Evolutionary conservation across 2,329 filamentous ascomycete species (phyloP).

Genomic region (Orbilia oligospora): DNA sequence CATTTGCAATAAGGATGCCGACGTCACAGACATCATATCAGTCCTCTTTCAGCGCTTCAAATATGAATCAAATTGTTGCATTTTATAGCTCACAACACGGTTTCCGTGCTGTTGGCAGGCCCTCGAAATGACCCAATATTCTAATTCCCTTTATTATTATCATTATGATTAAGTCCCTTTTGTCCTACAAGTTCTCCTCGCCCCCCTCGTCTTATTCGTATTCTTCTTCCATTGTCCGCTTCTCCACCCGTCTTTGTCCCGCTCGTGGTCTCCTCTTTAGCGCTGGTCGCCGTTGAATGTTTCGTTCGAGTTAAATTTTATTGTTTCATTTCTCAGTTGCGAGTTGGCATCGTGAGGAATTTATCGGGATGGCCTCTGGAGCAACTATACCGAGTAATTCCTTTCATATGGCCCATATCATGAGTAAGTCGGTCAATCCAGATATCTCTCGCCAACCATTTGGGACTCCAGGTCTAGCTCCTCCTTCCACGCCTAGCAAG

Average conservation of each 20-base stretch:
- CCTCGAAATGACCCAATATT: neutral
- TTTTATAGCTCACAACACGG: neutral
- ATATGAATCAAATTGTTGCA: slow-evolving; percentile 2
- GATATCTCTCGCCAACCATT: slow-evolving; percentile 16
- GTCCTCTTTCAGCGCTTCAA: too few species aligned
- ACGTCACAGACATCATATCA: too few species aligned
- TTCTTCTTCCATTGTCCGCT: neutral
- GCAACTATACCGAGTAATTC: slow-evolving; percentile 24
- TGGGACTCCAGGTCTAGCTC: slow-evolving; percentile 9
- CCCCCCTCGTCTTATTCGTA: slow-evolving; percentile 4
- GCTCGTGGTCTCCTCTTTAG: slow-evolving; percentile 20
- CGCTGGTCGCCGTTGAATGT: slow-evolving; percentile 31
- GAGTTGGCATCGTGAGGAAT: neutral
- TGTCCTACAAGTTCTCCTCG: neutral
- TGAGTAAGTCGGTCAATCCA: slow-evolving; percentile 27
- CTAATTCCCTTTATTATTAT: neutral
- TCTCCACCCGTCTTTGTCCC: slow-evolving; percentile 27
- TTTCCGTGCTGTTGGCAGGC: neutral
- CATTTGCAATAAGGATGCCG: too few species aligned
- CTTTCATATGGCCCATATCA: slow-evolving; percentile 16
- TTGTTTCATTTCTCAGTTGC: slow-evolving; percentile 14
- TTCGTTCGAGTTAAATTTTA: slow-evolving; percentile 36
- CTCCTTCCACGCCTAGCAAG: slow-evolving; percentile 53
- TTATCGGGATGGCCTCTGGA: slow-evolving; percentile 18
- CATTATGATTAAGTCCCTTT: neutral